Evolutionary conservation across 140 eudicot species (phyloP).

Genomic region (Anethum foeniculum): DNA sequence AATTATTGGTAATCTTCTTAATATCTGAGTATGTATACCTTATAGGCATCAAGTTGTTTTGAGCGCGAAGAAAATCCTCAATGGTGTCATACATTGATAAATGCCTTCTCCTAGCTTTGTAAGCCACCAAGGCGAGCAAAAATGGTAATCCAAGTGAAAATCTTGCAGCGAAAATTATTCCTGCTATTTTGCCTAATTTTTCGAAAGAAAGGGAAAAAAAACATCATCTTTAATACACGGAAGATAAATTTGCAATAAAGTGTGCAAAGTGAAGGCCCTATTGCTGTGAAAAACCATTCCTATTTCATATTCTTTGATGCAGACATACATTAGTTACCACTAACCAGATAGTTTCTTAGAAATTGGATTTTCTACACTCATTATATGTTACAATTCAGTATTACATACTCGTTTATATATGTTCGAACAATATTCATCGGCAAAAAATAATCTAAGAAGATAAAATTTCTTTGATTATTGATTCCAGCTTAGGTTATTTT

Average conservation of each 20-base stretch:
- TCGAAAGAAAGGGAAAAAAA: background rate
- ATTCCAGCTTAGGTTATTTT: background rate
- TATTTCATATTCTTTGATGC: background rate
- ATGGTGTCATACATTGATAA: slow-evolving; percentile 1
- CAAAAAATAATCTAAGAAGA: background rate
- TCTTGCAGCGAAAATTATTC: background rate
- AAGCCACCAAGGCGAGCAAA: background rate
- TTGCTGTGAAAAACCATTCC: background rate
- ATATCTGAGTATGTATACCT: background rate
- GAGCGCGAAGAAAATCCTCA: background rate
- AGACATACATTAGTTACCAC: background rate
- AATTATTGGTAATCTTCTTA: background rate
- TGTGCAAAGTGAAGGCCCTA: background rate
- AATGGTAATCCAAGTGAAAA: background rate
- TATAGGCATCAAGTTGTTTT: background rate
- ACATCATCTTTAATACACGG: background rate
- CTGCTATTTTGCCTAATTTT: background rate
- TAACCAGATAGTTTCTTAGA: background rate
- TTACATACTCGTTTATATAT: no score
- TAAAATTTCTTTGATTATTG: no score
- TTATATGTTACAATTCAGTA: no score
- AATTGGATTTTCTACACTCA: background rate
- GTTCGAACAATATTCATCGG: no score
- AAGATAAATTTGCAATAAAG: background rate
- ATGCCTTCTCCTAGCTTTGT: background rate